Evolutionary conservation across 768 basidiomycete species (phyloP).

Genomic region (Kwoniella dejecticola): DNA sequence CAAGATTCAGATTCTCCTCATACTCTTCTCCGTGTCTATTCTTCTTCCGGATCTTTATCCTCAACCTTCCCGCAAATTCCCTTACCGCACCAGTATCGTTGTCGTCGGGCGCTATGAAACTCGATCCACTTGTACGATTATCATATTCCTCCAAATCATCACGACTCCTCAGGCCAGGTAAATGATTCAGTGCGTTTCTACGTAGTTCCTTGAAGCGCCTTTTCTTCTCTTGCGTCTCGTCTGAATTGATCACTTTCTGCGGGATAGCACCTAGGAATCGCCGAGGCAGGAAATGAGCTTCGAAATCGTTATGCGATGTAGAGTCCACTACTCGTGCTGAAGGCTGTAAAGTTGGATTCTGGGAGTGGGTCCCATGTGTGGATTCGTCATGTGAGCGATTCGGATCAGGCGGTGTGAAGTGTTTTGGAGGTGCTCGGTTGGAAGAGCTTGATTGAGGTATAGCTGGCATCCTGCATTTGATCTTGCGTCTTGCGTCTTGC

Average conservation of each 20-base stretch:
- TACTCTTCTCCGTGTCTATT: constrained; percentile 15
- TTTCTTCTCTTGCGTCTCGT: constrained; percentile 31
- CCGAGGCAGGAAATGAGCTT: constrained; percentile 34
- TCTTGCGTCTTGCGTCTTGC: too few species aligned
- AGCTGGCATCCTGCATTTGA: constrained; percentile 2
- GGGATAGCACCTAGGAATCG: constrained; percentile 52
- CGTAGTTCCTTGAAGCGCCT: constrained; percentile 25
- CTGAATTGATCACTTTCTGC: constrained; percentile 36
- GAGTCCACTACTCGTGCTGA: constrained; percentile 28
- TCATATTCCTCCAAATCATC: neutral
- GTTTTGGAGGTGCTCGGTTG: neutral
- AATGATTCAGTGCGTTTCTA: constrained; percentile 11
- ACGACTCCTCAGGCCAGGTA: neutral
- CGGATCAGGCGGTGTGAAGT: constrained; percentile 7
- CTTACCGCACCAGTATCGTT: neutral
- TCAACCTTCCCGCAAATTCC: constrained; percentile 4
- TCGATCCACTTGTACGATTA: neutral
- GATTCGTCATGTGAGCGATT: neutral
- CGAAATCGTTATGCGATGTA: constrained; percentile 32
- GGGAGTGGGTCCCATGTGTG: neutral
- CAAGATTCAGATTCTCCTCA: constrained; percentile 9
- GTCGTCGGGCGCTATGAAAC: neutral
- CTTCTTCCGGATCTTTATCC: constrained; percentile 4
- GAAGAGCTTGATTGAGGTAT: constrained; percentile 8
- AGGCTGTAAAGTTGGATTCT: constrained; percentile 20